phyloP scores from a whole-genome alignment of 345 rosid species.

The Leavenworthia alabamica region DNA sequence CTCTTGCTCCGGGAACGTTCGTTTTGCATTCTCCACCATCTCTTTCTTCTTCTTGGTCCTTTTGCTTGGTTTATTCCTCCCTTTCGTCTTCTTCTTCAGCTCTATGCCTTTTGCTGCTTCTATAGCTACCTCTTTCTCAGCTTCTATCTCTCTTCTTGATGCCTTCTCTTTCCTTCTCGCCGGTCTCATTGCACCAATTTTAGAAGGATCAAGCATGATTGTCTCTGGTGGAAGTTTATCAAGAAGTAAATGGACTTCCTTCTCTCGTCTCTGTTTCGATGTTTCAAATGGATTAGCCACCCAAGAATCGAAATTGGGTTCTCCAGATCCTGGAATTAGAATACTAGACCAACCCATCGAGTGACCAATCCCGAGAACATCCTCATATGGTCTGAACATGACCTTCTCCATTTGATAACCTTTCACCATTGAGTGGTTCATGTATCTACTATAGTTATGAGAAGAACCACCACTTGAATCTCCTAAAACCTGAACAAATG shows the following conservation, averaged over 20 bases:
- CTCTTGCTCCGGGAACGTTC: slow-evolving; percentile 61
- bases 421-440: slow-evolving; percentile 69
- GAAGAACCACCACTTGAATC: slow-evolving; percentile 42
- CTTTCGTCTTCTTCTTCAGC: slow-evolving; percentile 75
- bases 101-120: slow-evolving; percentile 44
- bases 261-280: slow-evolving; percentile 77
- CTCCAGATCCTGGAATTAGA: slow-evolving; percentile 87
- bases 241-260: slow-evolving; percentile 71
- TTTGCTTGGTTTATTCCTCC: slow-evolving; percentile 76
- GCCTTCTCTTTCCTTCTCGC: slow-evolving; percentile 54
- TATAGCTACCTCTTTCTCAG: slow-evolving; percentile 62
- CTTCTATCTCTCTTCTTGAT: slow-evolving; percentile 46
- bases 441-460: slow-evolving; percentile 55
- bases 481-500: slow-evolving; percentile 50
- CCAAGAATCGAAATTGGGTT: slow-evolving; percentile 91
- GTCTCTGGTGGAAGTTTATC: slow-evolving; percentile 97
- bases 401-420: slow-evolving; percentile 75
- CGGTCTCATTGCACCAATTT: slow-evolving; percentile 64
- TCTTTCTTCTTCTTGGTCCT: slow-evolving; percentile 57
- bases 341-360: slow-evolving; percentile 94
- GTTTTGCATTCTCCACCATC: slow-evolving; percentile 43
- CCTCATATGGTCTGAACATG: slow-evolving; percentile 80
- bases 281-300: slow-evolving; percentile 92
- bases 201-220: slow-evolving; percentile 80
- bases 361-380: slow-evolving; percentile 75